Conservation (phyloP, 495 filamentous ascomycete species). For the Xylaria longipes region DNA sequence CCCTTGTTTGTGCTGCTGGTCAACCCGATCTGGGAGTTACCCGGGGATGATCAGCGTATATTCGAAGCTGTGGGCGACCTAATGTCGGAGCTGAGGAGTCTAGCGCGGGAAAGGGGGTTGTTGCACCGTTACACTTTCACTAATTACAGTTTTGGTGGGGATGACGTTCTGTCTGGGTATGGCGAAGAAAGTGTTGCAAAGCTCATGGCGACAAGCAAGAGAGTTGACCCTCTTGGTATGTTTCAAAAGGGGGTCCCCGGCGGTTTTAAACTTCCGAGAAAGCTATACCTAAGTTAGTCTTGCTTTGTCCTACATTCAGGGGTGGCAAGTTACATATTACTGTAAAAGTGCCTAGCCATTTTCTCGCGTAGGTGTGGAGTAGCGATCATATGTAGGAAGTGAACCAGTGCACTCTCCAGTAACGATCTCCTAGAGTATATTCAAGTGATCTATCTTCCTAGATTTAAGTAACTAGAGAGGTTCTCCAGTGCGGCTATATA, state of each 20-base stretch:
- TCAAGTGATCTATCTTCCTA: too few relatives aligned
- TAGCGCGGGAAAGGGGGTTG: slow-evolving; percentile 34
- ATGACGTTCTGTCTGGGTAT: slow-evolving; percentile 55
- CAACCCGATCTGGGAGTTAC: slow-evolving; percentile 25
- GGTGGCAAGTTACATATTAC: too few relatives aligned
- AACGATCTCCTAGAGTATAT: too few relatives aligned
- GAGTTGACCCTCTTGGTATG: slow-evolving; percentile 56
- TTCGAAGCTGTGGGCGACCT: slow-evolving; percentile 22
- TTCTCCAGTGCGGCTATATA: too few relatives aligned
- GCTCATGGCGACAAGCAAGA: slow-evolving; percentile 45
- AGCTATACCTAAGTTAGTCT: neutral
- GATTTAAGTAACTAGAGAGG: too few relatives aligned
- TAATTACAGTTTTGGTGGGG: slow-evolving; percentile 50
- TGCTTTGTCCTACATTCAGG: too few relatives aligned
- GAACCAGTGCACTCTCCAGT: too few relatives aligned
- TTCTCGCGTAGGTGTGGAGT: too few relatives aligned
- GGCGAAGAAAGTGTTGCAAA: slow-evolving; percentile 49
- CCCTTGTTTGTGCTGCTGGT: slow-evolving; percentile 32
- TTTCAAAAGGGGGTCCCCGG: slow-evolving; percentile 51
- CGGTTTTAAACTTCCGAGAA: slow-evolving; percentile 35
- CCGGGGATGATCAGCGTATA: slow-evolving; percentile 25
- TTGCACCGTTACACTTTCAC: slow-evolving; percentile 39
- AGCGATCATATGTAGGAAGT: too few relatives aligned
- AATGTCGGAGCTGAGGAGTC: slow-evolving; percentile 1
- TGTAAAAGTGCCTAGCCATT: too few relatives aligned